Percentiles rank a stretch among this genome's conserved stretches.
phyloP scores from a whole-genome alignment of 2,329 filamentous ascomycete species.

The Colletotrichum sojae region DNA sequence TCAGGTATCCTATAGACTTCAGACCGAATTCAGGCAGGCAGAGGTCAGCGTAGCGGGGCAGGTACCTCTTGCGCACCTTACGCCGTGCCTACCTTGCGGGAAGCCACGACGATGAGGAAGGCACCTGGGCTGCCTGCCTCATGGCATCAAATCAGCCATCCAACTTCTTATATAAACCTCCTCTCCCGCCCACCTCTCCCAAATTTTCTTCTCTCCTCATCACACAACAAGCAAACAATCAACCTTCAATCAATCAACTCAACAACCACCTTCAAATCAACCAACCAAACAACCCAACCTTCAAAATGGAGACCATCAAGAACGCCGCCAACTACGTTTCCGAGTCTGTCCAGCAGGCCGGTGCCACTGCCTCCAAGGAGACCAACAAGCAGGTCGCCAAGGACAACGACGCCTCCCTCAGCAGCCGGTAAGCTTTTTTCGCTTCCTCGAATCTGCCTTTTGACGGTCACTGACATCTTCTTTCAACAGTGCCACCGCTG shows the following conservation, averaged over 20 bases:
- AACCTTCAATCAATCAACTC: constrained; percentile 44
- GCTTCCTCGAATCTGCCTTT: background rate
- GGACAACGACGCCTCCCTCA: constrained; percentile 66
- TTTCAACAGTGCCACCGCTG: constrained; percentile 58
- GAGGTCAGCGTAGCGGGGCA: constrained; percentile 29
- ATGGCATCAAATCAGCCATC: constrained; percentile 26
- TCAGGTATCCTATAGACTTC: constrained; percentile 11
- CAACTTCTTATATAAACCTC: constrained; percentile 46
- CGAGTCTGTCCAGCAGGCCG: constrained; percentile 72
- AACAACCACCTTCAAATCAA: constrained; percentile 46
- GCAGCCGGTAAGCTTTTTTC: constrained; percentile 64
- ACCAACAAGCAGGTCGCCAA: constrained; percentile 79
- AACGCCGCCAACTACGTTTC: constrained; percentile 79
- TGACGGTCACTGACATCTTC: constrained; percentile 44
- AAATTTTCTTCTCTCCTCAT: constrained; percentile 34
- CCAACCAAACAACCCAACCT: constrained; percentile 42
- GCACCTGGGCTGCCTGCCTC: background rate
- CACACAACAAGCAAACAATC: constrained; percentile 44
- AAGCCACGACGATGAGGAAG: constrained; percentile 27
- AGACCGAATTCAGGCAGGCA: constrained; percentile 14
- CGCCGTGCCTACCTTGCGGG: constrained; percentile 1
- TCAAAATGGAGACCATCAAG: constrained; percentile 68
- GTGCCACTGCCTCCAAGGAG: constrained; percentile 74
- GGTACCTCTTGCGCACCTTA: constrained; percentile 11
- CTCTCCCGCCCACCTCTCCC: constrained; percentile 33